These are phyloP conservation scores for Psilocybe azurescens DNA, from an alignment of 768 basidiomycete species.

Conservation along the genomic window DNA sequence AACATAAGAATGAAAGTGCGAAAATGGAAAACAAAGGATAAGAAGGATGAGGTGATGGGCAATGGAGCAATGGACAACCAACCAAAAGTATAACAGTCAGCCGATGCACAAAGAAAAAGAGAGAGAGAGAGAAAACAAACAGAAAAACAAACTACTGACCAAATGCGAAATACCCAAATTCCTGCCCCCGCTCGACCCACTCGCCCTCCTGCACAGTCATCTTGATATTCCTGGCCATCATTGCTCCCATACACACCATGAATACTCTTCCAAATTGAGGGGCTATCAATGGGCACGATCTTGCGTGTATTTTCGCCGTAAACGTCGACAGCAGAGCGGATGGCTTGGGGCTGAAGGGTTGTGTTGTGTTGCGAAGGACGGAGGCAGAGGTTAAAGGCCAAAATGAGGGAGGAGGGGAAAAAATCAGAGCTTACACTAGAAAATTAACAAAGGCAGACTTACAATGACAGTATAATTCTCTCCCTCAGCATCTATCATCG, in stretches of 20 bases:
- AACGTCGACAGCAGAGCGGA: slow-evolving; percentile 87
- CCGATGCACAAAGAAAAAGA: neutral
- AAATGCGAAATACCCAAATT: slow-evolving; percentile 95
- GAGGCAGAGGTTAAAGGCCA: neutral
- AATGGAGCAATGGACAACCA: too few relatives aligned
- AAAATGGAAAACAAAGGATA: neutral
- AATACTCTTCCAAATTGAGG: slow-evolving; percentile 91
- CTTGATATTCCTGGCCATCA: slow-evolving; percentile 94
- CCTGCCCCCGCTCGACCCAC: slow-evolving; percentile 80
- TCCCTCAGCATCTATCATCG: slow-evolving; percentile 82
- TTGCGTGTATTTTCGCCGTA: slow-evolving; percentile 95
- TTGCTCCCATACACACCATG: slow-evolving; percentile 90
- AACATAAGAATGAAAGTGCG: neutral
- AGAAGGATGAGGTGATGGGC: too few relatives aligned
- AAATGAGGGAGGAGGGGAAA: neutral
- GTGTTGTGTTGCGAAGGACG: neutral
- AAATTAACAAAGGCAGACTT: slow-evolving; percentile 25
- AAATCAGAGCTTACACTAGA: too few relatives aligned
- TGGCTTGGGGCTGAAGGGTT: slow-evolving; percentile 79
- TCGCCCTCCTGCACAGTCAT: slow-evolving; percentile 90
- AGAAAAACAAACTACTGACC: slow-evolving; percentile 51
- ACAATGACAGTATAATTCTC: slow-evolving; percentile 98
- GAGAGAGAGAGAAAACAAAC: slow-evolving; percentile 3
- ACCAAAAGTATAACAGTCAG: too few relatives aligned
- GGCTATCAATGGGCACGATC: slow-evolving; percentile 90